These are phyloP conservation scores for Clavispora fructus DNA, from an alignment of 805 yeast genomes.

Conservation along the genomic window DNA sequence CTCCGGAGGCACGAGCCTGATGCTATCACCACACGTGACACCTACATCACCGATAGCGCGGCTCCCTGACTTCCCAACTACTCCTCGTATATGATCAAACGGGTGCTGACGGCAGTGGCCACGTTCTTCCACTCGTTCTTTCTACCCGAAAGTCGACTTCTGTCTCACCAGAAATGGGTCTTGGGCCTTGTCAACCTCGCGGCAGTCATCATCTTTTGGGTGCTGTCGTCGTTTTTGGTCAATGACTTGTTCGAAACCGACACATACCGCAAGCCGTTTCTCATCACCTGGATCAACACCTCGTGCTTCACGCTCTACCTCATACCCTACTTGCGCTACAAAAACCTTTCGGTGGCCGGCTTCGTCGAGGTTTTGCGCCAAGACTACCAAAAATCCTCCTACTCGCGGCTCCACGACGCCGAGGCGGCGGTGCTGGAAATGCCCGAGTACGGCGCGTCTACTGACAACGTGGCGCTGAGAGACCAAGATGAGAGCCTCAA, in stretches of 20 bases:
- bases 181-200: constrained; percentile 69
- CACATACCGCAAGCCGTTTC: constrained; percentile 80
- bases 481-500: constrained; percentile 4
- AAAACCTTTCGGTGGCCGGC: constrained; percentile 17
- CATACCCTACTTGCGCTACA: constrained; percentile 47
- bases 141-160: constrained; percentile 17
- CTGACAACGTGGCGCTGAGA: neutral
- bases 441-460: constrained; percentile 8
- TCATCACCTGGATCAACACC: constrained; percentile 89
- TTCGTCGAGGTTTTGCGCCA: constrained; percentile 19
- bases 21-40: neutral
- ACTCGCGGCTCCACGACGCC: neutral
- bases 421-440: constrained; percentile 1
- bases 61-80: neutral
- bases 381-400: constrained; percentile 16
- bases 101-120: constrained; percentile 8
- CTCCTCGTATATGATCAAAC: constrained; percentile 8
- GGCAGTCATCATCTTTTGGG: constrained; percentile 85
- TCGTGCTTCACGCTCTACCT: constrained; percentile 77
- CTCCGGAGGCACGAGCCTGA: neutral
- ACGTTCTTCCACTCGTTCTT: constrained; percentile 11
- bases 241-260: constrained; percentile 68
- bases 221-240: constrained; percentile 78
- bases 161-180: constrained; percentile 53
- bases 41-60: neutral